Base-by-base conservation (phyloP, 768 basidiomycete species). In the Boletus patriciae region DNA sequence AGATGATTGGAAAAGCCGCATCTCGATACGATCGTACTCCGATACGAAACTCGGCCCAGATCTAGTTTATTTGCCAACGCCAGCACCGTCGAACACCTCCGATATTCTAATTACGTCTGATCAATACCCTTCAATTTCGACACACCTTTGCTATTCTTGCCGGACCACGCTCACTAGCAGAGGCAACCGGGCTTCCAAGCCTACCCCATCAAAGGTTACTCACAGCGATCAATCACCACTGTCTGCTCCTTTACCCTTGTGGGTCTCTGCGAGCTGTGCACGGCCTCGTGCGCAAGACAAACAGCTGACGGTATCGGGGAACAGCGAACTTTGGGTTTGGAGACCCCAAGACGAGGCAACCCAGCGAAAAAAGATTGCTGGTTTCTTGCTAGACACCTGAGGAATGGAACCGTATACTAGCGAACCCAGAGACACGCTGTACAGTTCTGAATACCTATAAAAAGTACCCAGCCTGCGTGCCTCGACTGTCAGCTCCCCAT, bases 1-100 rank as follows among this genome's bases (percentile, higher is more conserved):
- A 16, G 85, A 86, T 65, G 82, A 79, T 36, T 92, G 91, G 91
- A 91, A 89, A 66, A 69, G 79, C 0, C 80, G 78, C 34, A 91
- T 88, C 69, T 86, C 91, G 6, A 87, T 91, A 55, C 82, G 86
- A 50, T 79, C 85, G 1, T 79, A 66, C 44, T 57, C 51, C 8
- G 64, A 64, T 34, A 21, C 61, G 29, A 59, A 55, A 29, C 27
- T 70, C 16, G 52, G 47, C 12, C n/a, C 61, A n/a, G 64, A 65
- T 40, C 56, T 57, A 5, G 46, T 34, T 43, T 45, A 61, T 50
- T 34, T 53, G 40, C 59, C 62, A 40, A 42, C 18, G 13, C 31
- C 46, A 21, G 31, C 29, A 27, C 33, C 49, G 16, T 36, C 36
- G 21, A 27, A 53, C 42, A 53, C 11, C 36, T 46, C 42, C 51